These are phyloP conservation scores for Cryptosporidium viatorum DNA, from an alignment of 169 alveolate species.

Conservation along the genomic window DNA sequence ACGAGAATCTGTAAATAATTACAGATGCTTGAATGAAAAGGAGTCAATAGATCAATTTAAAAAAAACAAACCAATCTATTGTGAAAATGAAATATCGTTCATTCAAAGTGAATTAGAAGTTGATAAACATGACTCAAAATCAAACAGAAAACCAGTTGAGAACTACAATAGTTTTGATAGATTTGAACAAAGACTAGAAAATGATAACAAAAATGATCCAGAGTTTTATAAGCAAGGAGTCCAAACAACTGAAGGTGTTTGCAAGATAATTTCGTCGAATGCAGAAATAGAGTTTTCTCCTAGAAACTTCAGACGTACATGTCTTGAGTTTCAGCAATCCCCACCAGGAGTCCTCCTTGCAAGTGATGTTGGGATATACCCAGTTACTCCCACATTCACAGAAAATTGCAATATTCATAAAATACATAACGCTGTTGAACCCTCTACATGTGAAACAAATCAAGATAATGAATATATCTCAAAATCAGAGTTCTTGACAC, in stretches of 20 bases:
- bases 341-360: conserved; percentile 40
- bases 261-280: not conserved
- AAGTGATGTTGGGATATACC: conserved; percentile 64
- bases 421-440: conserved; percentile 11
- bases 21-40: conserved; percentile 1
- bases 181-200: not conserved
- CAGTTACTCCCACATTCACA: conserved; percentile 49
- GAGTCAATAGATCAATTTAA: conserved; percentile 5
- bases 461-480: conserved; percentile 23
- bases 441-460: conserved; percentile 72
- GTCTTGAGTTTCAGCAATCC: conserved; percentile 49
- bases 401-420: conserved; percentile 3
- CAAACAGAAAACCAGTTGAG: not conserved
- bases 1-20: not conserved
- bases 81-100: not conserved
- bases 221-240: not conserved
- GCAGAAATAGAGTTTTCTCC: conserved; percentile 51
- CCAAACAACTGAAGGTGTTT: not conserved
- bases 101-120: not conserved
- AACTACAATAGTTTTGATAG: conserved; percentile 1
- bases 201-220: not conserved
- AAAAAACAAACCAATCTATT: not conserved
- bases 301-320: conserved; percentile 4
- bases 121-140: not conserved
- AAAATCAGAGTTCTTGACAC: conserved; percentile 39